phyloP scores from a whole-genome alignment of 2,329 filamentous ascomycete genomes.

The Fonsecaea monophora region DNA sequence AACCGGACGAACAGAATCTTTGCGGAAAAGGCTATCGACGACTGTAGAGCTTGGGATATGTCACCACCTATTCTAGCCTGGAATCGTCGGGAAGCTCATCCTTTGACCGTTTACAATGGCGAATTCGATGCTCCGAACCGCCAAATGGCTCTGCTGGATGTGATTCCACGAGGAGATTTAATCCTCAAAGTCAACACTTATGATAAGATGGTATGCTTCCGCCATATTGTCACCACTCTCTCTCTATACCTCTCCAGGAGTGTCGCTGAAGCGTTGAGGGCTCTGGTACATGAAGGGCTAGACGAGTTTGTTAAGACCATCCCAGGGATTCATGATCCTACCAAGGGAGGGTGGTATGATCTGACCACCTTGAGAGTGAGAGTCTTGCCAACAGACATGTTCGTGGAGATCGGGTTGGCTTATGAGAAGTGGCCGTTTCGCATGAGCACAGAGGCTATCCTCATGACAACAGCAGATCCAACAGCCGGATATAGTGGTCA shows the following conservation, averaged over 20 bases:
- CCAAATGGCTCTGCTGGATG: conserved; percentile 51
- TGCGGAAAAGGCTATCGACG: conserved; percentile 38
- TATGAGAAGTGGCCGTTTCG: conserved; percentile 40
- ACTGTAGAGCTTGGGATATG: conserved; percentile 34
- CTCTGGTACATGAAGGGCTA: conserved; percentile 28
- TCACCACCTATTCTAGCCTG: conserved; percentile 33
- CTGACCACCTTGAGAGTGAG: conserved; percentile 33
- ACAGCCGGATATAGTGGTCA: conserved; percentile 20
- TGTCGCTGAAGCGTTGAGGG: conserved; percentile 28
- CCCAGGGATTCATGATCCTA: conserved; percentile 34
- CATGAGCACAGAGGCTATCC: conserved; percentile 26
- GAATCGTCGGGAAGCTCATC: conserved; percentile 35
- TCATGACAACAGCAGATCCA: conserved; percentile 25
- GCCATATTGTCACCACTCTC: conserved; percentile 29
- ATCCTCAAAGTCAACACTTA: conserved; percentile 55
- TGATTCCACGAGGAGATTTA: conserved; percentile 64
- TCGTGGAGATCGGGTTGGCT: conserved; percentile 40
- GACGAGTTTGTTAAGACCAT: conserved; percentile 37
- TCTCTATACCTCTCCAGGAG: conserved; percentile 15
- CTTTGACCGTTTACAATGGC: conserved; percentile 31
- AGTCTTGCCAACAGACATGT: conserved; percentile 31
- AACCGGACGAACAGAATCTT: conserved; percentile 27
- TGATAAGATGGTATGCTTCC: conserved; percentile 37
- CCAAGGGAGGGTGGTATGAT: conserved; percentile 37
- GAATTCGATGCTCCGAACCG: conserved; percentile 34